phyloP scores from a whole-genome alignment of 2,329 filamentous ascomycete species.

The Lasiodiplodia theobromae region DNA sequence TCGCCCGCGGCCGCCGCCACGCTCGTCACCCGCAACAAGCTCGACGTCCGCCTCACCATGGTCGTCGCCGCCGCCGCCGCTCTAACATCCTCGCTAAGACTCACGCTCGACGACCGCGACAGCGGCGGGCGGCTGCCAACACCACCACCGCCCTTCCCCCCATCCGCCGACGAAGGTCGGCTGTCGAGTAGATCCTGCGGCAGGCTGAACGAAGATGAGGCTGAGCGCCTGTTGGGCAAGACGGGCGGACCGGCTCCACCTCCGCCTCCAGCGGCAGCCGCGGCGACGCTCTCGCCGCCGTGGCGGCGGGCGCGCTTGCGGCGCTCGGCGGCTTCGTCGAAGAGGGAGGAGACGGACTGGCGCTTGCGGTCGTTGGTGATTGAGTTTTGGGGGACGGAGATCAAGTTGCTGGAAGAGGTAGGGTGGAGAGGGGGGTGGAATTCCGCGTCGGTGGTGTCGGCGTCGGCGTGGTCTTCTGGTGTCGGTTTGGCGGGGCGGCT shows the following conservation, averaged over 20 bases:
- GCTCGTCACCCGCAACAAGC: slow-evolving; percentile 45
- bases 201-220: neutral
- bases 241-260: slow-evolving; percentile 32
- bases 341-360: slow-evolving; percentile 51
- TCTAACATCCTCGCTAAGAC: neutral
- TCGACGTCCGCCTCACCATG: slow-evolving; percentile 32
- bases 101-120: slow-evolving; percentile 26
- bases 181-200: slow-evolving; percentile 9
- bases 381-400: neutral
- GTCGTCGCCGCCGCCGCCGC: neutral
- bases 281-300: slow-evolving; percentile 53
- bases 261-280: slow-evolving; percentile 46
- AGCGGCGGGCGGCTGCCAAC: neutral
- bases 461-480: neutral
- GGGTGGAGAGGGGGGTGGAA: slow-evolving; percentile 42
- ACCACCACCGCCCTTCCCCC: neutral
- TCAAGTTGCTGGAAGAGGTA: too few relatives aligned
- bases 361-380: slow-evolving; percentile 47
- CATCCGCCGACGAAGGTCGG: slow-evolving; percentile 35
- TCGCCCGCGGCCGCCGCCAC: slow-evolving; percentile 33
- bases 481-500: neutral
- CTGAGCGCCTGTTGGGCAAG: neutral
- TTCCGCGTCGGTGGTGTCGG: slow-evolving; percentile 32
- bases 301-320: slow-evolving; percentile 51
- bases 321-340: slow-evolving; percentile 56